These are phyloP conservation scores for Mycosarcoma mackinlayi DNA, from an alignment of 1,284 basidiomycete species.

Conservation along the genomic window DNA sequence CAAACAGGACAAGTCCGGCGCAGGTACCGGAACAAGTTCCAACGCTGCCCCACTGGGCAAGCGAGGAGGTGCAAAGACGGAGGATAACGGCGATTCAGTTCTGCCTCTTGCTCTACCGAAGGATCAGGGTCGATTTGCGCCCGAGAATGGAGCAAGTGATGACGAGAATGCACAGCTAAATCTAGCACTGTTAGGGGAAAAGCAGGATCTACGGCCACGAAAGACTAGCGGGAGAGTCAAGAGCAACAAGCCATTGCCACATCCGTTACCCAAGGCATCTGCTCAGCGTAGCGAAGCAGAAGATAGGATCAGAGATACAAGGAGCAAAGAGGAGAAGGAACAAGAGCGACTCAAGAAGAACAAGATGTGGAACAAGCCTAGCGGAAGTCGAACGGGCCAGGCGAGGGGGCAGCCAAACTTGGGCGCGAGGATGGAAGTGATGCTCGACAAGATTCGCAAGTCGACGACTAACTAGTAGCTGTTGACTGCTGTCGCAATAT, in stretches of 20 bases:
- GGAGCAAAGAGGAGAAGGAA: slow-evolving; percentile 54
- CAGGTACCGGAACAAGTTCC: slow-evolving; percentile 12
- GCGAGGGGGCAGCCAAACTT: slow-evolving; percentile 65
- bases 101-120: slow-evolving; percentile 28
- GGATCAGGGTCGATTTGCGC: slow-evolving; percentile 55
- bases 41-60: slow-evolving; percentile 32
- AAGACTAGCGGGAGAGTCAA: slow-evolving; percentile 13
- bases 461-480: slow-evolving; percentile 12
- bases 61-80: slow-evolving; percentile 10
- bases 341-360: slow-evolving; percentile 52
- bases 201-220: slow-evolving; percentile 42
- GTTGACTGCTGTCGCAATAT: slow-evolving; percentile 1
- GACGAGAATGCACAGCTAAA: slow-evolving; percentile 9
- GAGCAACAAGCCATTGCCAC: slow-evolving; percentile 41
- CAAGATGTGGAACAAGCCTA: slow-evolving; percentile 61
- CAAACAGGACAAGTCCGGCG: slow-evolving; percentile 66
- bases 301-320: slow-evolving; percentile 25
- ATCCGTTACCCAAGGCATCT: slow-evolving; percentile 23
- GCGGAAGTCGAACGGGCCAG: slow-evolving; percentile 54
- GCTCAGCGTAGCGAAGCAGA: background rate
- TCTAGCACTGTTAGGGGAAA: slow-evolving; percentile 10
- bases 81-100: background rate
- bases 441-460: slow-evolving; percentile 64
- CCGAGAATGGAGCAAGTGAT: slow-evolving; percentile 36
- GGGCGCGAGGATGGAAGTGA: slow-evolving; percentile 63